phyloP scores from a whole-genome alignment of 371 early-diverging fungal genomes.

The Mortierella sp. region DNA sequence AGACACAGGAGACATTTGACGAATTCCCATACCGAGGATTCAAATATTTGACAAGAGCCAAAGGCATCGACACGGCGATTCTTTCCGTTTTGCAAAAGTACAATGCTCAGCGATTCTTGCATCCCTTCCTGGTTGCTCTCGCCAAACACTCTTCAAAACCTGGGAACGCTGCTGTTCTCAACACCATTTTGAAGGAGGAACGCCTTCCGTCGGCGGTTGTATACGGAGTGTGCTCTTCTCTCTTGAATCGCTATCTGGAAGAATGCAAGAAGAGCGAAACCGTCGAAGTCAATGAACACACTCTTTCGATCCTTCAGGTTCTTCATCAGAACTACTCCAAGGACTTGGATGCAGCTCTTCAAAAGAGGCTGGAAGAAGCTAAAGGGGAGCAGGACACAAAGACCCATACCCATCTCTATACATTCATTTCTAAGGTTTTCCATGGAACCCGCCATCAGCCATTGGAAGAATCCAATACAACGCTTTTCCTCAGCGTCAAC shows the following conservation, averaged over 20 bases:
- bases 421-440: conserved; percentile 67
- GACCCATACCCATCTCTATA: conserved; percentile 60
- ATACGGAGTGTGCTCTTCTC: conserved; percentile 52
- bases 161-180: conserved; percentile 54
- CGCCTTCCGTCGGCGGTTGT: conserved; percentile 60
- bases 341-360: conserved; percentile 65
- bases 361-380: conserved; percentile 55
- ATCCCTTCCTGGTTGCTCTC: conserved; percentile 55
- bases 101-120: conserved; percentile 63
- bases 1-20: conserved; percentile 67
- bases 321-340: conserved; percentile 67
- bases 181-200: conserved; percentile 55
- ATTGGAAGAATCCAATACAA: conserved; percentile 73
- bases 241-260: conserved; percentile 59
- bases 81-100: conserved; percentile 62
- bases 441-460: conserved; percentile 73
- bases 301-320: conserved; percentile 58
- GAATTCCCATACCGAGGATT: conserved; percentile 59
- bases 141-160: conserved; percentile 42
- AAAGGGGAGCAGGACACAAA: conserved; percentile 39
- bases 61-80: conserved; percentile 39
- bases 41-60: conserved; percentile 48
- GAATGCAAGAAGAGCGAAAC: conserved; percentile 29
- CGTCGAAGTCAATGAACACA: conserved; percentile 31
- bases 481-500: conserved; percentile 76